These are phyloP conservation scores for Angomonas deanei DNA, from an alignment of 208 protist species.

Conservation along the genomic window DNA sequence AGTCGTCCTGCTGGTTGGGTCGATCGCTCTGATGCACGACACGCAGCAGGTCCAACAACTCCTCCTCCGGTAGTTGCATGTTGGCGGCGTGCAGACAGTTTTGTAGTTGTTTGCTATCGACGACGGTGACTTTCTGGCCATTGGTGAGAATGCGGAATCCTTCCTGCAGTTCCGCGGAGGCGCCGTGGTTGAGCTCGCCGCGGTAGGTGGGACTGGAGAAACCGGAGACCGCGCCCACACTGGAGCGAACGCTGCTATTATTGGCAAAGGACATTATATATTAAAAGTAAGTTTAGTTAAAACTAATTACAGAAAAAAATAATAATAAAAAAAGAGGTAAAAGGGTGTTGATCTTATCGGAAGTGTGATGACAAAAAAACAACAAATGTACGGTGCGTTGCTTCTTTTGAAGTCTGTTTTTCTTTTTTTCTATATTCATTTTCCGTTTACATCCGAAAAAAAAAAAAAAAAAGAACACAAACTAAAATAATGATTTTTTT, in stretches of 20 bases:
- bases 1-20: constrained; percentile 16
- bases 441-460: neutral
- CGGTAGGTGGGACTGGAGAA: constrained; percentile 28
- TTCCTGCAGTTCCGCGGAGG: constrained; percentile 98
- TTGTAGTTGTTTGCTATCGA: constrained; percentile 91
- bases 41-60: constrained; percentile 94
- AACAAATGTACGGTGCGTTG: no score
- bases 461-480: neutral
- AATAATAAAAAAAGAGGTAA: neutral
- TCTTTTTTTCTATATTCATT: constrained; percentile 2
- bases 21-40: constrained; percentile 83
- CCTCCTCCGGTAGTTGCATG: constrained; percentile 82
- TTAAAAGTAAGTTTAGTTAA: neutral
- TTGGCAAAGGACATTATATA: neutral
- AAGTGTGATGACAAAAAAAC: no score
- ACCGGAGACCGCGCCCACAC: constrained; percentile 8
- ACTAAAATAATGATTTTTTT: constrained; percentile 8
- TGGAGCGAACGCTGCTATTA: neutral
- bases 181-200: constrained; percentile 89
- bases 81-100: constrained; percentile 88
- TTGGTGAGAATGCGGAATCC: constrained; percentile 98
- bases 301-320: neutral
- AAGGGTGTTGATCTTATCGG: neutral
- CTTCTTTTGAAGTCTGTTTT: no score
- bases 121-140: constrained; percentile 82